Conservation (phyloP, 176 grass and related monocot species). For the Hsuehochloa calcarea region DNA sequence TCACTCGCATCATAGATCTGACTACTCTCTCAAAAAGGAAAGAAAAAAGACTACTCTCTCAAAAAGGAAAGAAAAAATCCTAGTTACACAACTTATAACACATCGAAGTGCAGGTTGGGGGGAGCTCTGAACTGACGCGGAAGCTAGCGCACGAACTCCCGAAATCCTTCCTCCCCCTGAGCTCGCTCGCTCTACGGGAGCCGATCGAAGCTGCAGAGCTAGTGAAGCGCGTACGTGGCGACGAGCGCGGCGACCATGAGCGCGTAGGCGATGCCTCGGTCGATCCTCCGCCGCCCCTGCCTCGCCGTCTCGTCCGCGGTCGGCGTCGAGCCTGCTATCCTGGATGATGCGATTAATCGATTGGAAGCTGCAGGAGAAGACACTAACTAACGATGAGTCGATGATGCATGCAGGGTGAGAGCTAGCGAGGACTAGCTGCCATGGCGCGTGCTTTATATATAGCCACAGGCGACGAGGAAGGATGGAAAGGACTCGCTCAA, state of each 20-base stretch:
- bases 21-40: too few species aligned
- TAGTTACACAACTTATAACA: neutral
- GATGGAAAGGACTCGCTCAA: neutral
- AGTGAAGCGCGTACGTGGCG: conserved; percentile 63
- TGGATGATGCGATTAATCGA: neutral
- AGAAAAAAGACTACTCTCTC: too few species aligned
- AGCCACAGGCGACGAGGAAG: neutral
- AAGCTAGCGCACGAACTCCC: neutral
- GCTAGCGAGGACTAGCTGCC: neutral
- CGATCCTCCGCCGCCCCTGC: conserved; percentile 14
- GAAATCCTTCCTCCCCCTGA: neutral
- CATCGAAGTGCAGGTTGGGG: neutral
- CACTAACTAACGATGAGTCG: neutral
- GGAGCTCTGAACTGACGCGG: neutral
- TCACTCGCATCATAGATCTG: too few species aligned
- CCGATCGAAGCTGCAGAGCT: neutral
- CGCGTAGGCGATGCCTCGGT: conserved; percentile 56
- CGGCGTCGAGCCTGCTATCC: neutral
- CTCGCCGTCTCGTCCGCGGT: conserved; percentile 4
- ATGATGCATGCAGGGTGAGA: neutral
- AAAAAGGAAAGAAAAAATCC: too few species aligned
- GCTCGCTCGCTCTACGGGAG: neutral
- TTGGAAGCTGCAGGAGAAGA: neutral
- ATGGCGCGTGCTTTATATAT: neutral
- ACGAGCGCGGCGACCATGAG: conserved; percentile 62